phyloP scores from a whole-genome alignment of 202 grass and related monocot species.

The Hordeum pubiflorum region DNA sequence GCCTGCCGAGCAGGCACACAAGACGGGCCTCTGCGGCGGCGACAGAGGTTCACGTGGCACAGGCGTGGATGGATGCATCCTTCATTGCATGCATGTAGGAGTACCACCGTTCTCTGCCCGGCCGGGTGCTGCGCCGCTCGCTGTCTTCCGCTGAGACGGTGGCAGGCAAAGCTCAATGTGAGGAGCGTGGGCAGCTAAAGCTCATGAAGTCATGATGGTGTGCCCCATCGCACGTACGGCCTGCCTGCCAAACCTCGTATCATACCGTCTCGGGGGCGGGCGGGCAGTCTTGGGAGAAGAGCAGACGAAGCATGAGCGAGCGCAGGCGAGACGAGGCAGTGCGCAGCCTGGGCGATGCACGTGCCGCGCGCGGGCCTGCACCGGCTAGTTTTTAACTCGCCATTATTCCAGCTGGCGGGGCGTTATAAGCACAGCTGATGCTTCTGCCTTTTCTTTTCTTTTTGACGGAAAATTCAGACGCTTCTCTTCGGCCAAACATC shows the following conservation, averaged over 20 bases:
- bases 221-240: conserved; percentile 11
- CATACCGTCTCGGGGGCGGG: neutral
- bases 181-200: neutral
- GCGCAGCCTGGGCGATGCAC: neutral
- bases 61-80: too few relatives aligned
- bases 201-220: too few relatives aligned
- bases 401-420: neutral
- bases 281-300: neutral
- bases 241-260: conserved; percentile 23
- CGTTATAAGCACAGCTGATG: too few relatives aligned
- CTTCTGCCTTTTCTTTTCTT: too few relatives aligned
- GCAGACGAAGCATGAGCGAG: neutral
- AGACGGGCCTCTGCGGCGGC: neutral
- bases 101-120: neutral
- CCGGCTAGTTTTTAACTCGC: neutral
- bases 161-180: neutral
- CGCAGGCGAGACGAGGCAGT: neutral
- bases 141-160: neutral
- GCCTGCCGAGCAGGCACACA: too few relatives aligned
- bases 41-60: neutral
- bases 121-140: neutral
- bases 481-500: too few relatives aligned
- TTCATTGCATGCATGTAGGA: too few relatives aligned
- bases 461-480: too few relatives aligned
- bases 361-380: neutral